Conservation (phyloP, 495 filamentous ascomycete species). For the Penicillium longicatenatum region DNA sequence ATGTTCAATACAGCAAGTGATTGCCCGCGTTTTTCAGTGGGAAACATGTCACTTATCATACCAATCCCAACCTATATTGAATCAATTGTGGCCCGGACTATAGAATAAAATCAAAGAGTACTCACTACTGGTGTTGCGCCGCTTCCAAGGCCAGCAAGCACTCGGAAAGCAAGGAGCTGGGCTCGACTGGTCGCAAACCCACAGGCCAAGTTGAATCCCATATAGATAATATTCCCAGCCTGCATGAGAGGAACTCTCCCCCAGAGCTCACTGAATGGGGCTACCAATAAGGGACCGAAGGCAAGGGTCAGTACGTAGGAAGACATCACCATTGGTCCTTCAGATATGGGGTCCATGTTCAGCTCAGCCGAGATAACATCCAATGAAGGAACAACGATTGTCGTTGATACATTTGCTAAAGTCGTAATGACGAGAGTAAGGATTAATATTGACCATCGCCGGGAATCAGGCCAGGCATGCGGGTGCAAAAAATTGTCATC, state of each 20-base stretch:
- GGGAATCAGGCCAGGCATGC: background rate
- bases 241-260: conserved; percentile 56
- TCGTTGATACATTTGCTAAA: background rate
- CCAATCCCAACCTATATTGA: conserved; percentile 18
- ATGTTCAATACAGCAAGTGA: conserved; percentile 57
- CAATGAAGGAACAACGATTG: background rate
- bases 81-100: background rate
- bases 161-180: conserved; percentile 56
- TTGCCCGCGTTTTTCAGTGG: conserved; percentile 56
- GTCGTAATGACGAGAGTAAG: background rate
- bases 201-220: conserved; percentile 53
- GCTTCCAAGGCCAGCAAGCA: conserved; percentile 54
- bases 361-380: background rate
- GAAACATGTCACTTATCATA: conserved; percentile 24
- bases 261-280: conserved; percentile 59
- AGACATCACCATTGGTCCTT: background rate
- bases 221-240: conserved; percentile 50
- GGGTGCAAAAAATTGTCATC: background rate
- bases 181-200: conserved; percentile 49
- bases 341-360: background rate
- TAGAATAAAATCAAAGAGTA: background rate
- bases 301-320: background rate
- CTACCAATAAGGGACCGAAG: background rate
- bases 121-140: conserved; percentile 47
- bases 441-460: background rate